Evolutionary conservation across 129 eudicot species (phyloP).

Genomic region (Solidago caesia): DNA sequence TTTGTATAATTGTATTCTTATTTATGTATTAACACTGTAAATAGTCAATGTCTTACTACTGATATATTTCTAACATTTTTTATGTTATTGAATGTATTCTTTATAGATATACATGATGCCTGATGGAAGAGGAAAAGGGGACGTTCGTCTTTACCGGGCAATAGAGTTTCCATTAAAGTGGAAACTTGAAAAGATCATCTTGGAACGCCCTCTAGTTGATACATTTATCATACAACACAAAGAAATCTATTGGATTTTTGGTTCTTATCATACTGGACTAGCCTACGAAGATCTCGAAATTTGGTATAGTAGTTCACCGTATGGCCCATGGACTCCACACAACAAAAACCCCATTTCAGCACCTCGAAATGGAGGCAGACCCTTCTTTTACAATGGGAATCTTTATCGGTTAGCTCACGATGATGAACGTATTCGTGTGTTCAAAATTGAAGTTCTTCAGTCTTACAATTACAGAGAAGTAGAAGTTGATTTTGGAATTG

Average conservation of each 20-base stretch:
- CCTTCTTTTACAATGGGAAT: slow-evolving; percentile 58
- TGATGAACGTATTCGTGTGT: slow-evolving; percentile 48
- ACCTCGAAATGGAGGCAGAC: slow-evolving; percentile 81
- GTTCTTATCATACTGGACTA: slow-evolving; percentile 59
- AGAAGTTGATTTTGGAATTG: slow-evolving; percentile 55
- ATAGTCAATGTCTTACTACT: background rate
- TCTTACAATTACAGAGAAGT: slow-evolving; percentile 56
- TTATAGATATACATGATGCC: slow-evolving; percentile 87
- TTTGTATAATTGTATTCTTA: background rate
- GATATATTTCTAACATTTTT: background rate
- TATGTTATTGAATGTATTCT: background rate
- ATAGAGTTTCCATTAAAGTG: slow-evolving; percentile 69
- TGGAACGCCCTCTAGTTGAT: slow-evolving; percentile 69
- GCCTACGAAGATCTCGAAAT: slow-evolving; percentile 64
- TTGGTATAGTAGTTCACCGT: slow-evolving; percentile 78
- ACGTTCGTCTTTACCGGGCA: slow-evolving; percentile 73
- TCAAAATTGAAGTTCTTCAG: slow-evolving; percentile 56
- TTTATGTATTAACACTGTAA: too few relatives aligned
- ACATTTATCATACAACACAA: slow-evolving; percentile 55
- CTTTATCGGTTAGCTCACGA: slow-evolving; percentile 77
- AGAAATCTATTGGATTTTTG: slow-evolving; percentile 70
- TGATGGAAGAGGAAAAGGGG: slow-evolving; percentile 73
- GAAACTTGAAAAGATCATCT: slow-evolving; percentile 64
- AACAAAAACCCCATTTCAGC: slow-evolving; percentile 62
- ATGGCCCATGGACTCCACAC: slow-evolving; percentile 86